Conservation (phyloP, 2,329 filamentous ascomycete species). For the Fusarium sp. region DNA sequence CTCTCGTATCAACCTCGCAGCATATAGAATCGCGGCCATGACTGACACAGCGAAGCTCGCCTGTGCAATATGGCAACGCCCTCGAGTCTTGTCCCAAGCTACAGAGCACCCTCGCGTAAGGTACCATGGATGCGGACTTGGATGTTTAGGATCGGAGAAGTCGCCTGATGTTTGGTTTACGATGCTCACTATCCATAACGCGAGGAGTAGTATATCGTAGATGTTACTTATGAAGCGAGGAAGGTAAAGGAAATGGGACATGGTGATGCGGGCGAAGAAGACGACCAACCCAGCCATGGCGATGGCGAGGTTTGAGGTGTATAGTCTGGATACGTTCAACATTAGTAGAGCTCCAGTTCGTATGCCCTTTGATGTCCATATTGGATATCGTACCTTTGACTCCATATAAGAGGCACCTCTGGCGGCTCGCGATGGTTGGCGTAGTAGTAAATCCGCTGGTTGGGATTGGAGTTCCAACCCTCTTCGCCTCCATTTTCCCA, state of each 20-base stretch:
- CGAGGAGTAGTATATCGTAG: conserved; percentile 46
- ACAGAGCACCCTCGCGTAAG: conserved; percentile 36
- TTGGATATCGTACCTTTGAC: conserved; percentile 35
- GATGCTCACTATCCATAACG: conserved; percentile 45
- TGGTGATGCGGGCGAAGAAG: conserved; percentile 40
- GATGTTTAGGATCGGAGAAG: conserved; percentile 38
- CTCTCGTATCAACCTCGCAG: conserved; percentile 23
- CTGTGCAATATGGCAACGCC: conserved; percentile 39
- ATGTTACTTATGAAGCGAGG: conserved; percentile 38
- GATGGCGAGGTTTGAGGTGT: conserved; percentile 45
- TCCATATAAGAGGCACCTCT: conserved; percentile 44
- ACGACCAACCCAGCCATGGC: conserved; percentile 46
- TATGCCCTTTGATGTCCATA: rapidly evolving
- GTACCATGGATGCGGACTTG: conserved; percentile 44
- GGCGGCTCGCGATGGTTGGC: conserved; percentile 47
- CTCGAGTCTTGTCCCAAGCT: conserved; percentile 23
- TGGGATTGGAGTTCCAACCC: conserved; percentile 48
- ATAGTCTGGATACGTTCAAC: conserved; percentile 29
- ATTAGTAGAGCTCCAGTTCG: not conserved
- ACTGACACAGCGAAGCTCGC: conserved; percentile 36
- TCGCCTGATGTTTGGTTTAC: conserved; percentile 40
- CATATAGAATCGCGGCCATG: conserved; percentile 33
- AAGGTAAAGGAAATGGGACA: conserved; percentile 39
- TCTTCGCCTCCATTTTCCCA: conserved; percentile 45
- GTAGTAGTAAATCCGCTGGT: conserved; percentile 45